phyloP scores from a whole-genome alignment of 495 filamentous ascomycete species.

The Hypoxylon perforatum region DNA sequence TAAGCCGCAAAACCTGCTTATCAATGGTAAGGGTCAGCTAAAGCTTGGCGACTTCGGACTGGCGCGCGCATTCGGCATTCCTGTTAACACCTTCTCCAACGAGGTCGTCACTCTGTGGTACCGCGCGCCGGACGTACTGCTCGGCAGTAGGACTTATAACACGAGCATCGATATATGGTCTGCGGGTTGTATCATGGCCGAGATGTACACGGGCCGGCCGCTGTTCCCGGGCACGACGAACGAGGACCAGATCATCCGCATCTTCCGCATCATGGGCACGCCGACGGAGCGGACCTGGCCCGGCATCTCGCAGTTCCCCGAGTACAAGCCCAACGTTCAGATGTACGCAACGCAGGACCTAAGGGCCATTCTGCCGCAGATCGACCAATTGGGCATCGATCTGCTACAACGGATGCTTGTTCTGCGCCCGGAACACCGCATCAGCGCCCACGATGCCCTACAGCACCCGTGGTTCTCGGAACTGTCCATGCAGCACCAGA shows the following conservation, averaged over 20 bases:
- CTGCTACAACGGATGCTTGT: constrained; percentile 91
- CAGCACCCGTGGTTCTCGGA: constrained; percentile 88
- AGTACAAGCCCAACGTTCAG: constrained; percentile 94
- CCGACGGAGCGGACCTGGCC: constrained; percentile 94
- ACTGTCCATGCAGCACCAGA: constrained; percentile 52
- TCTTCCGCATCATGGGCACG: constrained; percentile 97
- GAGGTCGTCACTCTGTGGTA: constrained; percentile 98
- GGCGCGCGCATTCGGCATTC: constrained; percentile 93
- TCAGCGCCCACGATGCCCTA: constrained; percentile 84
- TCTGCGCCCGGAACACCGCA: constrained; percentile 89
- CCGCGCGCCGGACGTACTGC: constrained; percentile 90
- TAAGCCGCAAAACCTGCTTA: constrained; percentile 94
- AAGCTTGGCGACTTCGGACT: constrained; percentile 97
- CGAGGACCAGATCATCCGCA: constrained; percentile 93
- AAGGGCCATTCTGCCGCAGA: constrained; percentile 83
- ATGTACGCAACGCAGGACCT: constrained; percentile 96
- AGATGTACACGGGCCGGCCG: constrained; percentile 94
- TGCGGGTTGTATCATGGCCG: constrained; percentile 97
- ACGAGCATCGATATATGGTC: constrained; percentile 99
- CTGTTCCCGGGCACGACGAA: constrained; percentile 96
- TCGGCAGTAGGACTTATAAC: constrained; percentile 92
- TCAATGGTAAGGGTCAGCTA: constrained; percentile 89
- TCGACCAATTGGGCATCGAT: constrained; percentile 87
- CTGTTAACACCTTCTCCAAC: constrained; percentile 98
- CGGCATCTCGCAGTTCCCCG: constrained; percentile 86